Conservation (phyloP, 2,329 filamentous ascomycete genomes). For the Claviceps cyperi region DNA sequence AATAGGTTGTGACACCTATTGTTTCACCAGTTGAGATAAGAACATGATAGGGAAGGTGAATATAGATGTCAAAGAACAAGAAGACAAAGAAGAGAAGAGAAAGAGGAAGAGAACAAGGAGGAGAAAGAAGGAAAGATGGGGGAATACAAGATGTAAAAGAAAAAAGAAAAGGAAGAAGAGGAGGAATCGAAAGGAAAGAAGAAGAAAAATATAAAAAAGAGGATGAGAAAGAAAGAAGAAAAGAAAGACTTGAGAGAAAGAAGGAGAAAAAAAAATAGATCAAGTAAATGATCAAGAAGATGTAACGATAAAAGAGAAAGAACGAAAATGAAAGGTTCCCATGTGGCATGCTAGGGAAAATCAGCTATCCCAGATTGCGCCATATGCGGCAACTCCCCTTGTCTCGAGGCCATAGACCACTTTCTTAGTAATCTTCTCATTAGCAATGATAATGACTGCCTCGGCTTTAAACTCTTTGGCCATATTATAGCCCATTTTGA, state of each 20-base stretch:
- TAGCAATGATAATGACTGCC: constrained; percentile 61
- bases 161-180: too few species aligned
- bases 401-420: constrained; percentile 56
- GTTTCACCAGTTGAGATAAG: too few species aligned
- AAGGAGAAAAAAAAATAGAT: not conserved
- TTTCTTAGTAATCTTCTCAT: constrained; percentile 50
- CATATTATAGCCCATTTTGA: constrained; percentile 36
- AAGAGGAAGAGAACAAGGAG: too few species aligned
- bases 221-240: not conserved
- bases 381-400: constrained; percentile 52
- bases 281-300: not conserved
- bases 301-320: not conserved
- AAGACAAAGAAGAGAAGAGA: too few species aligned
- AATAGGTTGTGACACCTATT: too few species aligned
- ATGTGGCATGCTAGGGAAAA: not conserved
- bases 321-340: too few species aligned
- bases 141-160: too few species aligned
- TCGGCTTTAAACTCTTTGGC: constrained; percentile 43
- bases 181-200: not conserved
- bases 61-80: too few species aligned
- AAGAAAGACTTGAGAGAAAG: not conserved
- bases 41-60: too few species aligned
- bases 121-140: too few species aligned
- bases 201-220: not conserved
- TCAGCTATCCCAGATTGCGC: constrained; percentile 55